Base-by-base conservation (phyloP, 768 basidiomycete species). In the Cystobasidium ongulense region DNA sequence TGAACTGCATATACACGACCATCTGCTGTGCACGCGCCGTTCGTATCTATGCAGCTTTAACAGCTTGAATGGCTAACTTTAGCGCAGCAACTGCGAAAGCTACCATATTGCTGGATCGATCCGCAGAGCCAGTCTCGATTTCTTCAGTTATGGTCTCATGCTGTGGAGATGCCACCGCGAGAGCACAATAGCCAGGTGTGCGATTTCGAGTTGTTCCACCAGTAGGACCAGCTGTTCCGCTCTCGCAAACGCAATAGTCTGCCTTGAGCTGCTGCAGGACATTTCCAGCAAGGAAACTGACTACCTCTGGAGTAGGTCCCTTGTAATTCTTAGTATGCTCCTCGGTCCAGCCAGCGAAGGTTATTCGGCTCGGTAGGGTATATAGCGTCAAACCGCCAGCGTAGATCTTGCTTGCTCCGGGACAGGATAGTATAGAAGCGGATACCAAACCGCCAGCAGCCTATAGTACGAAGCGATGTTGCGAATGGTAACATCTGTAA, bases 341-440 rank as follows among this genome's bases (percentile, higher is more conserved):
- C 25, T 74, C 39, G 23, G 73, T 74, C 74, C 74, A 75, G 25
- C 74, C 74, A 50, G 53, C 67, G 41, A 61, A 75, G 27, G 74
- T 67, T 18, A 50, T 52, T 13, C 67, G 53, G 54, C 66, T 59
- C 27, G 36, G 27, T 29, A 74, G 35, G n/a, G 73, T 74, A 33
- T 74, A 74, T 1, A 74, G 73, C 5, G 62, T 67, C 21, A 54
- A 27, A 3, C 65, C 66, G 31, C 73, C 59, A 33, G 23, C 41
- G 57, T 70, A 75, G 65, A 71, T 31, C 38, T 71, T 75, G 59
- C 67, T 59, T n/a, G 74, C 67, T 2, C 67, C 74, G 15, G 74
- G 74, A 25, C 33, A 66, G n/a, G 66, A 41, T 36, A 75, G 57
- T 18, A 75, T 25, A 1, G 74, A 31, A 4, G 74, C 57, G 5